phyloP scores from a whole-genome alignment of 768 basidiomycete species.

The Xerocomus brunneocitrinus region DNA sequence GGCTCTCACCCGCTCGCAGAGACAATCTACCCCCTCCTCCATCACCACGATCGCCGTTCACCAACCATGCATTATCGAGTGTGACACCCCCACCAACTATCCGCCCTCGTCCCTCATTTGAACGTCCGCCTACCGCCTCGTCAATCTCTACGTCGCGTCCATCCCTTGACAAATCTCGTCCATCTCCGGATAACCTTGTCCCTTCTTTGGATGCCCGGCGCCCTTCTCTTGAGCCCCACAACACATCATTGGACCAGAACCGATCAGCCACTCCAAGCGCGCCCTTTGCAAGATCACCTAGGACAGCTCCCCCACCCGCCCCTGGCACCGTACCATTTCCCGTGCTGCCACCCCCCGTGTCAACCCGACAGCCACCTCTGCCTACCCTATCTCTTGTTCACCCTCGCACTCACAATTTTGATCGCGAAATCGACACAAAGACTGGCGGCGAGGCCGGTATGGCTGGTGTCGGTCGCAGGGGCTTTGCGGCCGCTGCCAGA shows the following conservation, averaged over 20 bases:
- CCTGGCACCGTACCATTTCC: slow-evolving; percentile 15
- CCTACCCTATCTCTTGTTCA: slow-evolving; percentile 12
- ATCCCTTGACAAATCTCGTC: slow-evolving; percentile 12
- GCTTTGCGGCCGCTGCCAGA: slow-evolving; percentile 70
- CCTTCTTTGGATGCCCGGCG: slow-evolving; percentile 11
- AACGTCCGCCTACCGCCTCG: slow-evolving; percentile 16
- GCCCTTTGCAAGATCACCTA: slow-evolving; percentile 8
- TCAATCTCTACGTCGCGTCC: slow-evolving; percentile 9
- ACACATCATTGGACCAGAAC: slow-evolving; percentile 1
- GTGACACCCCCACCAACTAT: slow-evolving; percentile 5
- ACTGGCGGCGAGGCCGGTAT: slow-evolving; percentile 76
- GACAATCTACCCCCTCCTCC: slow-evolving; percentile 2
- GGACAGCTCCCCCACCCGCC: slow-evolving; percentile 9
- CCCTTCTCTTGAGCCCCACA: slow-evolving; percentile 14
- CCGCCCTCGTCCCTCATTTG: slow-evolving; percentile 12
- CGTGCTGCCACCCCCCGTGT: slow-evolving; percentile 1
- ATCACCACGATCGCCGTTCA: slow-evolving; percentile 5
- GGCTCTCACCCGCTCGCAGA: slow-evolving; percentile 12
- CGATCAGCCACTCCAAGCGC: neutral
- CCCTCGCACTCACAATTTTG: slow-evolving; percentile 1
- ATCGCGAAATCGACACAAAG: slow-evolving; percentile 59
- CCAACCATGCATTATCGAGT: slow-evolving; percentile 7
- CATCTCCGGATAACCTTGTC: slow-evolving; percentile 18
- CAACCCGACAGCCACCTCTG: slow-evolving; percentile 18
- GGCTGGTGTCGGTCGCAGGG: slow-evolving; percentile 87